Base-by-base conservation (phyloP, 768 basidiomycete species). In the Leccinum barrowsii region DNA sequence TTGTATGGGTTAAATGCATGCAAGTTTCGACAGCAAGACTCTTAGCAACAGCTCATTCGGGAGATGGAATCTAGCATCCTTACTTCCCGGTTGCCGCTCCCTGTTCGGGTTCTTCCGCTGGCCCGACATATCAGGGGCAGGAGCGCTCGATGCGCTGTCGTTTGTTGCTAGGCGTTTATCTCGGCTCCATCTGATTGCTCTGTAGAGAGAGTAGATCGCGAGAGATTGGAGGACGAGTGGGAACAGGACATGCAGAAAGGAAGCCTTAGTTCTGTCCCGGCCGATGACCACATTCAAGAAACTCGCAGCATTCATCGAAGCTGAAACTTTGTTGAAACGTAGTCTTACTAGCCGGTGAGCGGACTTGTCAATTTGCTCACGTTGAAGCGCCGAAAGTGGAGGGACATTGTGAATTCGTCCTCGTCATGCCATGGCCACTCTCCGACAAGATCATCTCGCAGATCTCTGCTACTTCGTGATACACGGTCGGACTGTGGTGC, bases 81-180 rank as follows among this genome's bases (percentile, higher is more conserved):
- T 26, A 68, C 75, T 68, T 59, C 74, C 73, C 48, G 24, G 55
- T 54, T 67, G 63, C 7, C 73, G 60, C 34, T 63, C 56, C 56
- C 47, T 65, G 26, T 74, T 71, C 5, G 30, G 26, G 5, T 58
- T 54, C 13, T 32, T 57, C 19, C 21, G 57, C 40, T 54, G 54
- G 13, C 13, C 34, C 22, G 28, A 19, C 5, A 37, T 13, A 7
- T 28, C 54, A 17, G 48, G 13, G 30, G 8, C 50, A 17, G 48
- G 11, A 35, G 7, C 24, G 22, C 17, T 44, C 49, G n/a, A 11
- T 4, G 15, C 26, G 17, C 7, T 50, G 26, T 37, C 35, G 17
- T 32, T 47, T 11, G 32, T 56, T 32, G 8, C 17, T 5, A 5
- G 48, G 44, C 24, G 52, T 50, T 48, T 52, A 15, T 46, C 21